Conservation (phyloP, 148 eudicot species). For the Amaranthus palmeri region DNA sequence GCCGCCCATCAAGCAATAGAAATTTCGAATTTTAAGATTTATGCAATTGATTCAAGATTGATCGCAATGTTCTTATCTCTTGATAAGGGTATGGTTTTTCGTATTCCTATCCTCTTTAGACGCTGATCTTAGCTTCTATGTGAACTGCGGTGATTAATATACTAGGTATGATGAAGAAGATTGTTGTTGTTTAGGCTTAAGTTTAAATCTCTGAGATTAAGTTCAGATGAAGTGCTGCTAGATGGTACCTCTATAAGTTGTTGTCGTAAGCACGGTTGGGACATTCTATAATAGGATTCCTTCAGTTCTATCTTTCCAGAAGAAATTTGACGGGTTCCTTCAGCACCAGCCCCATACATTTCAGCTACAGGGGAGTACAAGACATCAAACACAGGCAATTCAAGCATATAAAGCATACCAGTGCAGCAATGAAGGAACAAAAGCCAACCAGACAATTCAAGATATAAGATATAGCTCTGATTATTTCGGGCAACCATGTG, state of each 20-base stretch:
- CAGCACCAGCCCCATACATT: constrained; percentile 97
- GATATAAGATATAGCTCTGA: constrained; percentile 86
- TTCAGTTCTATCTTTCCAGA: constrained; percentile 87
- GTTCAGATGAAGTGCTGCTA: neutral
- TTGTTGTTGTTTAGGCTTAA: too few relatives aligned
- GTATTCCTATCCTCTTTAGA: too few relatives aligned
- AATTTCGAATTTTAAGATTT: too few relatives aligned
- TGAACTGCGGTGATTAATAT: too few relatives aligned
- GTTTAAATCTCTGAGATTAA: too few relatives aligned
- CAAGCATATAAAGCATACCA: neutral
- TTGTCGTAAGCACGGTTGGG: constrained; percentile 82
- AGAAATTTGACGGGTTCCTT: constrained; percentile 76
- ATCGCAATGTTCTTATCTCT: too few relatives aligned
- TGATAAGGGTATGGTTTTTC: too few relatives aligned
- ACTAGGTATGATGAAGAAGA: too few relatives aligned
- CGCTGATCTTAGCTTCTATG: too few relatives aligned
- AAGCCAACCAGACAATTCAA: constrained; percentile 75
- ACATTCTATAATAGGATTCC: constrained; percentile 99
- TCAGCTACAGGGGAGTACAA: constrained; percentile 46
- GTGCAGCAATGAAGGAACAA: neutral
- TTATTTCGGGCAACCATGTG: constrained; percentile 92
- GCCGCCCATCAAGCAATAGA: too few relatives aligned
- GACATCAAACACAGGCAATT: constrained; percentile 18
- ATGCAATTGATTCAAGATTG: too few relatives aligned
- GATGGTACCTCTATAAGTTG: constrained; percentile 66